Percentiles rank a stretch among this genome's conserved stretches.
These are phyloP conservation scores for Acidomyces sp. DNA, from an alignment of 495 filamentous ascomycete genomes.

Conservation along the genomic window DNA sequence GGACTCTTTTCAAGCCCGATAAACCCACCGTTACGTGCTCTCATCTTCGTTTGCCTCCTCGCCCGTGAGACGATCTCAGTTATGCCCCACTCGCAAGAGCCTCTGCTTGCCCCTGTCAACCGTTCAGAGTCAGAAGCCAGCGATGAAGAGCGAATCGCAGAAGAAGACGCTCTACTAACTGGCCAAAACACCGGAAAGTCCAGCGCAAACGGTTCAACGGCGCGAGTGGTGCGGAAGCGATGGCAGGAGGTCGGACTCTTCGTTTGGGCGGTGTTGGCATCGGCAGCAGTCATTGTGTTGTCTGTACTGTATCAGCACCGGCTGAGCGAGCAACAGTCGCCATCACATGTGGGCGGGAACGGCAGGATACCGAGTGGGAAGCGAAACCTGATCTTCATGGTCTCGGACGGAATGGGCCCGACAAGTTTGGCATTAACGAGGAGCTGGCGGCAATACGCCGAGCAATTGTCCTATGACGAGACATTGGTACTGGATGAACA, in stretches of 20 bases:
- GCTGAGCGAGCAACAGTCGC: neutral
- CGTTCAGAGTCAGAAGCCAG: slow-evolving; percentile 29
- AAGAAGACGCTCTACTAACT: slow-evolving; percentile 55
- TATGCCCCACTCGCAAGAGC: slow-evolving; percentile 29
- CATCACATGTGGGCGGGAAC: slow-evolving; percentile 29
- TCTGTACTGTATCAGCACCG: slow-evolving; percentile 53
- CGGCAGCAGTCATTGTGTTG: slow-evolving; percentile 59
- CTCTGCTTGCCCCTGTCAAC: slow-evolving; percentile 28
- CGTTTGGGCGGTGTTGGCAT: slow-evolving; percentile 80
- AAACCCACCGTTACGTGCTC: too few relatives aligned
- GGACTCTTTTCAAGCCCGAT: too few relatives aligned
- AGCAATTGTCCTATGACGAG: slow-evolving; percentile 54
- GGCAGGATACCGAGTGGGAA: slow-evolving; percentile 50
- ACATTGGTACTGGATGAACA: slow-evolving; percentile 70
- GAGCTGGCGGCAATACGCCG: slow-evolving; percentile 53
- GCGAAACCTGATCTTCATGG: slow-evolving; percentile 94
- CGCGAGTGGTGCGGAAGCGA: slow-evolving; percentile 33
- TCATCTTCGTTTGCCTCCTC: too few relatives aligned
- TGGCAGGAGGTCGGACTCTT: slow-evolving; percentile 67
- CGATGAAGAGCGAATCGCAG: slow-evolving; percentile 28
- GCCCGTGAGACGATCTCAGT: too few relatives aligned
- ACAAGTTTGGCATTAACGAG: slow-evolving; percentile 76
- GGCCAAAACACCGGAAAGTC: slow-evolving; percentile 35
- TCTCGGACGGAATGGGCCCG: slow-evolving; percentile 95
- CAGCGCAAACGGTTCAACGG: slow-evolving; percentile 18